A percentile compares a stretch with the other conserved stretches of the same genome.
phyloP scores from a whole-genome alignment of 2,329 filamentous ascomycete genomes.

The Phyllosticta citriasiana region DNA sequence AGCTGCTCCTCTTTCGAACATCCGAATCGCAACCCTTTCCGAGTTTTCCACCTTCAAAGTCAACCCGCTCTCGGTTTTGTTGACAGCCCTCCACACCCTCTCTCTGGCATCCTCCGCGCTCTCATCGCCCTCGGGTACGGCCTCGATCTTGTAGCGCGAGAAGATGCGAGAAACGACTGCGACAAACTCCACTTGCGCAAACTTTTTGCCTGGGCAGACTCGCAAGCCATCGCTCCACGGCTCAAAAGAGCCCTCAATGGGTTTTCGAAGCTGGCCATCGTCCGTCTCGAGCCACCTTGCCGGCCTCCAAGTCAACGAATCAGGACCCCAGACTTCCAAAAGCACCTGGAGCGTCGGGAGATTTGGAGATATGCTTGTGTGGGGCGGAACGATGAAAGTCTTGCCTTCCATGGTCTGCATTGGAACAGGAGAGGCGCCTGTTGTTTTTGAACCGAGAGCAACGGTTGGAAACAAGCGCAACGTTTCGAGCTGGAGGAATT shows the following conservation, averaged over 20 bases:
- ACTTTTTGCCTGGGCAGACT: conserved; percentile 25
- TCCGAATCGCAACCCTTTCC: neutral
- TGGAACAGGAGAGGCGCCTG: neutral
- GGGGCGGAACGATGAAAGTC: neutral
- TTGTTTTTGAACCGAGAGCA: conserved; percentile 12
- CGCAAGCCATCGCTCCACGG: conserved; percentile 23
- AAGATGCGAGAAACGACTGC: conserved; percentile 20
- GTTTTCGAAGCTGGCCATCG: neutral
- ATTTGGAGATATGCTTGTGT: neutral
- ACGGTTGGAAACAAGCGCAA: conserved; percentile 18
- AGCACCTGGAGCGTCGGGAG: conserved; percentile 1
- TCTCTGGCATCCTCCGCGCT: conserved; percentile 9
- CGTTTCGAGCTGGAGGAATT: conserved; percentile 16
- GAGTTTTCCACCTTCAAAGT: conserved; percentile 1
- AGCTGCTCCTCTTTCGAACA: neutral
- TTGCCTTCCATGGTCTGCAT: neutral
- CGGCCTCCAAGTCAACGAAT: neutral
- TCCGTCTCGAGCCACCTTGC: neutral
- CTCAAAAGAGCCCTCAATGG: conserved; percentile 13
- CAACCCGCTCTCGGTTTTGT: conserved; percentile 1
- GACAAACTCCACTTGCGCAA: conserved; percentile 29
- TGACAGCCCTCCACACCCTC: conserved; percentile 11
- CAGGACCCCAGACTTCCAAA: conserved; percentile 1
- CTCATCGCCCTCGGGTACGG: conserved; percentile 10
- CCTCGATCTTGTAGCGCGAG: conserved; percentile 13